Percentiles rank a stretch among this genome's conserved stretches.
Conservation (phyloP, 345 rosid species). For the Barbarea vulgaris region DNA sequence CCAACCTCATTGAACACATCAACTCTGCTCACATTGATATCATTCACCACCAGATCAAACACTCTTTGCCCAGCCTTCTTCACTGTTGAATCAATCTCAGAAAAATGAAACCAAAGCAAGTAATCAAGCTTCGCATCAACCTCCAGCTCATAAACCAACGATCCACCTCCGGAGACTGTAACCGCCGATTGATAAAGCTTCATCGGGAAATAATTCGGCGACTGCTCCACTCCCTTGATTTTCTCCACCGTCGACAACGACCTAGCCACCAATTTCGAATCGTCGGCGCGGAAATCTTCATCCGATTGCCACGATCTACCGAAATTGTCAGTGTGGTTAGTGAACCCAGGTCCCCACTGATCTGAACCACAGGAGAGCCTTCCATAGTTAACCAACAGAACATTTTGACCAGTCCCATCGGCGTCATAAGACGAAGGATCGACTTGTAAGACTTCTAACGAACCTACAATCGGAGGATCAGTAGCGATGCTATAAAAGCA, state of each 20-base stretch:
- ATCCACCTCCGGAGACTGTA: conserved; percentile 46
- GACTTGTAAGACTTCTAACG: conserved; percentile 69
- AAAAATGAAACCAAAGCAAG: conserved; percentile 91
- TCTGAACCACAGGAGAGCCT: conserved; percentile 68
- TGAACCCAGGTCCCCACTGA: conserved; percentile 96
- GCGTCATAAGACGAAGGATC: conserved; percentile 74
- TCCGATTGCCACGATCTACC: conserved; percentile 96
- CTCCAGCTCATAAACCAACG: conserved; percentile 58
- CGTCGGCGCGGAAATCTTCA: conserved; percentile 39
- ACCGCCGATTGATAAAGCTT: conserved; percentile 87
- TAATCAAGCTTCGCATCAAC: conserved; percentile 96
- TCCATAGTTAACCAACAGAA: conserved; percentile 81
- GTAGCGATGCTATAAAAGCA: conserved; percentile 97
- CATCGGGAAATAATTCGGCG: conserved; percentile 91
- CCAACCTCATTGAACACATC: conserved; percentile 75
- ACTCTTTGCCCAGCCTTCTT: conserved; percentile 70
- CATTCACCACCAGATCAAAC: conserved; percentile 76
- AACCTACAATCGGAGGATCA: conserved; percentile 88
- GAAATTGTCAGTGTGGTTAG: conserved; percentile 73
- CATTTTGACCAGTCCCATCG: conserved; percentile 46
- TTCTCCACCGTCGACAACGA: conserved; percentile 50
- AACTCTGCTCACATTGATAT: conserved; percentile 61
- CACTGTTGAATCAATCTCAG: conserved; percentile 83
- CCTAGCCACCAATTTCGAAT: conserved; percentile 40
- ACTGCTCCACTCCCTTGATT: conserved; percentile 53